Evolutionary conservation across 306 rosid genomes (phyloP), one percentile per base, ranked within the genome.

Genomic region (Cercis canadensis): DNA sequence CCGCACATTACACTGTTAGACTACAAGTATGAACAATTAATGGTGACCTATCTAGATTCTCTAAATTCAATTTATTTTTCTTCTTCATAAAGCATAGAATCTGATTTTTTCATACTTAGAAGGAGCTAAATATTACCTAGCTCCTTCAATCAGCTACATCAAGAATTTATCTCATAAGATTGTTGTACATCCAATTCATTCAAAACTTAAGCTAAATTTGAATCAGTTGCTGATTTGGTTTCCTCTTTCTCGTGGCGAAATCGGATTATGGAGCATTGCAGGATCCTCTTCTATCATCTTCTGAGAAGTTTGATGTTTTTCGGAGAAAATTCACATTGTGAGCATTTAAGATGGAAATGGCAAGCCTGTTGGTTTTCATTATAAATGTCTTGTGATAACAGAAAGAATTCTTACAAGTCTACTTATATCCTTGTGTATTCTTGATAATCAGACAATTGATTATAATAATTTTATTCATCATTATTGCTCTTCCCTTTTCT

Each of bases 221-320:
- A 64, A 31, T 46, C 15, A 31, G 12, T 33, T 63, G 21, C 21
- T 64, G 55, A 31, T 64, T 13, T 64, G 46, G 18, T 29, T 5
- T 37, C 10, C 43, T 8, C 43, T 37, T 47, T 31, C 24, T 15
- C 33, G 6, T 41, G 14, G 21, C 54, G 61, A 40, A 54, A 29
- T 18, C 31, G 53, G 11, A 10, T 49, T 17, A 8, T 57, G 53
- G 67, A 9, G 17, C 40, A 31, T 24, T 70, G 84, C 84, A 86
- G 86, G 78, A 65, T 41, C 77, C 84, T 37, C 12, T 72, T 61
- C 70, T 83, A 11, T 86, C 90, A 8, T 81, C 90, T 9, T 86
- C 88, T 14, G 18, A 62, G 46, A 15, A 0, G 24, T 75, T 85
- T 59, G 82, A 78, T 16, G 65, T 85, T 37, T 14, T 57, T 62